Evolutionary conservation across 1,139 yeast genomes (phyloP), one percentile per base, ranked within the genome.

Genomic region (Candida labiduridarum): DNA sequence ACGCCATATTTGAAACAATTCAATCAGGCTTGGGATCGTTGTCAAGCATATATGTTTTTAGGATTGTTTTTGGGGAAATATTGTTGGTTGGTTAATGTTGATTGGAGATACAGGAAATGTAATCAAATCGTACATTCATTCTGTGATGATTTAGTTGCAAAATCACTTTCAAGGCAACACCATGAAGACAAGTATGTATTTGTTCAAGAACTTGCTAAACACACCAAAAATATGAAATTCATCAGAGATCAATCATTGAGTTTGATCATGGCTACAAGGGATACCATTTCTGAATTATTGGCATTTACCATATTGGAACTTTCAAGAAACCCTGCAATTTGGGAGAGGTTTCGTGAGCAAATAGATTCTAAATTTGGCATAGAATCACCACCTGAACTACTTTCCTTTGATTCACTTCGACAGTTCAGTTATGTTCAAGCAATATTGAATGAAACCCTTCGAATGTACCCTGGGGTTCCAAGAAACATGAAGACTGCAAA

Each of bases 381-480:
- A n/a, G 48, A 29, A 4, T 14, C 41, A 10, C n/a, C 41, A 10
- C n/a, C 19, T 4, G 46, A 35, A 3, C 2, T 7, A 33, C 60
- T 52, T 27, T 30, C 69, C 1, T 69, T 79, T 54, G 83, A 78
- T 54, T 62, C 76, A 3, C 68, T 80, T 51, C 79, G 80, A 63
- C 44, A 46, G 30, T 76, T 80, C 60, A 72, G 68, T 49, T 79
- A 78, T 58, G 71, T 80, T 57, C 72, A 72, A 56, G 69, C 75
- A 39, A 74, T 78, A 41, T 57, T 80, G 46, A 79, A 77, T 57
- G 85, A 80, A 60, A 59, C 70, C 8, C 70, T 80, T 51, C 68
- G 85, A 52, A 56, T 79, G 57, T 79, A 78, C 56, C 85, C 84
- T 2, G 68, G 78, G 9, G 84, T 80, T 7, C 84, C 85, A 8